phyloP scores from a whole-genome alignment of 208 protist genomes.

The Leptomonas seymouri region DNA sequence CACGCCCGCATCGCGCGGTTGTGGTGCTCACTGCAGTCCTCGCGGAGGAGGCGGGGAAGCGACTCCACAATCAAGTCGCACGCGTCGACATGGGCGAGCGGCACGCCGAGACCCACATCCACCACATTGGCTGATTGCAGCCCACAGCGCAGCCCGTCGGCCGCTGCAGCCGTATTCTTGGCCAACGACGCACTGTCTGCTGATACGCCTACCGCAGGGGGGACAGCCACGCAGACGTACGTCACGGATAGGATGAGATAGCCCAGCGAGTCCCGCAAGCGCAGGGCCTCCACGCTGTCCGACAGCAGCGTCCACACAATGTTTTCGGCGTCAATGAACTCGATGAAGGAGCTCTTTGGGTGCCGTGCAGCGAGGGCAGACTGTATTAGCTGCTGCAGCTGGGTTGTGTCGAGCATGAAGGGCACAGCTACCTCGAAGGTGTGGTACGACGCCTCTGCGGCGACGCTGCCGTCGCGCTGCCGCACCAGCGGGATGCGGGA shows the following conservation, averaged over 20 bases:
- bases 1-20: slow-evolving; percentile 68
- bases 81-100: slow-evolving; percentile 51
- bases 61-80: slow-evolving; percentile 49
- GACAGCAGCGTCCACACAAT: slow-evolving; percentile 19
- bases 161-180: not conserved
- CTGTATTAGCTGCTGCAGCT: slow-evolving; percentile 36
- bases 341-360: not conserved
- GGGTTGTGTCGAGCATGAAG: slow-evolving; percentile 39
- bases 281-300: slow-evolving; percentile 40
- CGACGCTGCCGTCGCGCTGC: slow-evolving; percentile 34
- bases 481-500: slow-evolving; percentile 44
- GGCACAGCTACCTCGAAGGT: slow-evolving; percentile 48
- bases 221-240: slow-evolving; percentile 14
- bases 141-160: slow-evolving; percentile 17
- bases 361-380: slow-evolving; percentile 20
- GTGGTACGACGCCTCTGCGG: slow-evolving; percentile 22
- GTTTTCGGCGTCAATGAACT: slow-evolving; percentile 19
- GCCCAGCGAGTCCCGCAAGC: slow-evolving; percentile 65
- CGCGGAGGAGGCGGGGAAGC: slow-evolving; percentile 48
- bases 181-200: not conserved
- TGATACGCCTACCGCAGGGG: not conserved
- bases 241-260: slow-evolving; percentile 51
- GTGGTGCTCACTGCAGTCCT: slow-evolving; percentile 55
- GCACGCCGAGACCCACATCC: slow-evolving; percentile 67
- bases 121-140: slow-evolving; percentile 44